Evolutionary conservation across 2,329 filamentous ascomycete species (phyloP).

Genomic region (Colletotrichum cordylinicola): DNA sequence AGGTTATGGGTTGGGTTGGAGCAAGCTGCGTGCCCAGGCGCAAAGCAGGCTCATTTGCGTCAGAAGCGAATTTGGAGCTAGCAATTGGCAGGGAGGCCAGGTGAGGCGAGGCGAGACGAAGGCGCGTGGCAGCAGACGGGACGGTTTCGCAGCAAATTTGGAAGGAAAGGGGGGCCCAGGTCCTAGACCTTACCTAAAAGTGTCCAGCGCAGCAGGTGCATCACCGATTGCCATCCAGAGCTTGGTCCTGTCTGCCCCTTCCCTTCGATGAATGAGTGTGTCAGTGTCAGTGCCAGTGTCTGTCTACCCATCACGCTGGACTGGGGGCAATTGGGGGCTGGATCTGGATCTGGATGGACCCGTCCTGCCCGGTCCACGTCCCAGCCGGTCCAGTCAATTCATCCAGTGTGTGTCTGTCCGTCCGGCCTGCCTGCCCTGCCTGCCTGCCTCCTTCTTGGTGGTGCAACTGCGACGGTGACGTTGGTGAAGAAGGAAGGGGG

Average conservation of each 20-base stretch:
- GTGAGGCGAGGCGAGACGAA: neutral
- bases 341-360: neutral
- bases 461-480: constrained; percentile 16
- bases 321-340: neutral
- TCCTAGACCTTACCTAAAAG: neutral
- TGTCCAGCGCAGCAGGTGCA: neutral
- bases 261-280: neutral
- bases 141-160: neutral
- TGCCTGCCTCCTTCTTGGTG: neutral
- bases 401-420: neutral
- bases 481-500: constrained; percentile 12
- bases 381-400: neutral
- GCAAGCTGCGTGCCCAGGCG: neutral
- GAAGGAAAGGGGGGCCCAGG: neutral
- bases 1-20: neutral
- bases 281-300: neutral
- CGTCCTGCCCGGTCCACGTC: neutral
- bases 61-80: constrained; percentile 6
- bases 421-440: no score
- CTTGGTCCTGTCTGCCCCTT: constrained; percentile 7
- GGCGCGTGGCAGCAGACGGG: neutral
- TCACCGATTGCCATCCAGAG: neutral
- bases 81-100: constrained; percentile 6
- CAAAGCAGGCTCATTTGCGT: neutral
- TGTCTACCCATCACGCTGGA: neutral